Evolutionary conservation across 345 rosid species (phyloP), one percentile per base, ranked within the genome.

Genomic region (Conringia planisiliqua): DNA sequence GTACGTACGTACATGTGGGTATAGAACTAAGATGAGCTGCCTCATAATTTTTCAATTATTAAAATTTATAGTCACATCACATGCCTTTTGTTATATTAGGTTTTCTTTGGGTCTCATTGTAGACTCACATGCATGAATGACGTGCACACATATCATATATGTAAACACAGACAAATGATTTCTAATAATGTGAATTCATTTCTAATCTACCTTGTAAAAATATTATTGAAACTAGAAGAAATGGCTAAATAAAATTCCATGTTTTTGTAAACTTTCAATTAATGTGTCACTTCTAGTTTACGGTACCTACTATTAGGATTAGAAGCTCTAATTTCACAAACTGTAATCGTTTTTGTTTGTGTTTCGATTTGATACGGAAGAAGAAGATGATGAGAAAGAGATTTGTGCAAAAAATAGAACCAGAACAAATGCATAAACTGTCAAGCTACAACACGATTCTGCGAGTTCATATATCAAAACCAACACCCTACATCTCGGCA

Each of bases 121-220:
- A 68, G 26, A 32, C 47, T 72, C 76, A 72, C 70, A 62, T 72
- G 70, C 69, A 62, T 72, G 69, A 16, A 51, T 72, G 52, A 72
- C 68, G 76, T 62, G 69, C 70, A 62, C 54, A 52, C 33, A 39
- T 62, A 39, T 10, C 62, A 29, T 61, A 6, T 12, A 36, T 71
- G 62, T 46, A 30, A 36, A 27, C 10, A 36, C 4, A 66, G 0
- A 44, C 66, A 59, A 58, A 59, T 60, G 56, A 18, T 54, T 39
- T 52, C 27, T 13, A 38, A 67, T 36, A 24, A 67, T 52, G 7
- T 13, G 20, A 4, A 7, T 66, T 33, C 22, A 17, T 46, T 3
- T 11, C 3, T 18, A 30, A 18, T 66, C 10, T 30, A 47, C 32
- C 7, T 12, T 48, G 56, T 46, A 39, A 61, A 10, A 12, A 13